These are phyloP conservation scores for Eragrostis tef DNA, from an alignment of 202 grass and related monocot species.

Conservation along the genomic window DNA sequence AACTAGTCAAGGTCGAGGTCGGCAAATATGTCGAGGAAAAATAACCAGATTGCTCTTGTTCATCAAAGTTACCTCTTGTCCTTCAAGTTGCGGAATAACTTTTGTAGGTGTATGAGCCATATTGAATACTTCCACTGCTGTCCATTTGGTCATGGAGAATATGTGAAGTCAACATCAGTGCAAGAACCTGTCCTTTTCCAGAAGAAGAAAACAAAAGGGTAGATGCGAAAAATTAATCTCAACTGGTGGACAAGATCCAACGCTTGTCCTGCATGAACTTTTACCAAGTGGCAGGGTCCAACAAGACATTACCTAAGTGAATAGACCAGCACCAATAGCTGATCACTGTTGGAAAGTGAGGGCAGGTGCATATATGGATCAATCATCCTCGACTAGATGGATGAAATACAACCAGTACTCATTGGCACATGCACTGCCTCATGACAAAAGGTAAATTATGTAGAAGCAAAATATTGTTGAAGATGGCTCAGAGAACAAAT, in stretches of 20 bases:
- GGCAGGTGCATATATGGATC: neutral
- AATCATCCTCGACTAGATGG: constrained; percentile 14
- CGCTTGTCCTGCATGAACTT: constrained; percentile 26
- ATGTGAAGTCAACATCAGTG: constrained; percentile 31
- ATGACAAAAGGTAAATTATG: neutral
- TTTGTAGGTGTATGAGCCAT: constrained; percentile 18
- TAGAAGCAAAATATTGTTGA: constrained; percentile 14
- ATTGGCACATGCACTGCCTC: neutral
- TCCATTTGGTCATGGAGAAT: constrained; percentile 27
- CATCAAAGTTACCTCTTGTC: neutral
- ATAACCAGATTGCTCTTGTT: neutral
- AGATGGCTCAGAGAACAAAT: too few species aligned
- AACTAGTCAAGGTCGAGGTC: constrained; percentile 22
- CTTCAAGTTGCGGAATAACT: constrained; percentile 40
- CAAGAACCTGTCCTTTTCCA: constrained; percentile 7
- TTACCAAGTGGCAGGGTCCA: constrained; percentile 37
- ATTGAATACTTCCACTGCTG: constrained; percentile 28
- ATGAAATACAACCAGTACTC: neutral
- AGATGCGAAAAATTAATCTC: constrained; percentile 5
- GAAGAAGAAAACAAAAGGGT: constrained; percentile 16
- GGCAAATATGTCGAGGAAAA: neutral
- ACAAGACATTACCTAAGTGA: constrained; percentile 34
- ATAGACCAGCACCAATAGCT: constrained; percentile 19
- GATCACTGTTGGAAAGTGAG: constrained; percentile 33
- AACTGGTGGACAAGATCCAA: constrained; percentile 34